Evolutionary conservation across 176 grass and related monocot species (phyloP).

Genomic region (Raddia guianensis): DNA sequence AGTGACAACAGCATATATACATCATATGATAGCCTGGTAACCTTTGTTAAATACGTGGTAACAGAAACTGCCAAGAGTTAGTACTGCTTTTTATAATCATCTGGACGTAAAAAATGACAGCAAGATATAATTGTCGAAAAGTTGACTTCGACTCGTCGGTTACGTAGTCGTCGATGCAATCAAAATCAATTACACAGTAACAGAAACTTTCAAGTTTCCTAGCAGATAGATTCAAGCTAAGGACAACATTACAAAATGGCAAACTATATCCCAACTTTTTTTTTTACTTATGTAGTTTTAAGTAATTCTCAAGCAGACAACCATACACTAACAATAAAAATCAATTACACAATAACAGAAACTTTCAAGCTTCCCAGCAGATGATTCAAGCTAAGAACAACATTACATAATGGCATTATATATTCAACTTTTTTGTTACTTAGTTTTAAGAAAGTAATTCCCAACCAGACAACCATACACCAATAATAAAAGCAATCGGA

Average conservation of each 20-base stretch:
- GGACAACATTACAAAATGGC: background rate
- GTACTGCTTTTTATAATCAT: background rate
- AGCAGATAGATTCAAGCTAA: background rate
- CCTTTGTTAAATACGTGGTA: background rate
- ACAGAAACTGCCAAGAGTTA: background rate
- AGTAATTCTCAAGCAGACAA: background rate
- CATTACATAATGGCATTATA: background rate
- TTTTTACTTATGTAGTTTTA: background rate
- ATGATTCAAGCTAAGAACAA: constrained; percentile 1
- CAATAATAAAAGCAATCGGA: background rate
- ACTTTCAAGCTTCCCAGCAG: constrained; percentile 2
- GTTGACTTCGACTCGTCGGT: background rate
- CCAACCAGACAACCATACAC: constrained; percentile 1
- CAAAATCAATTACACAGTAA: constrained; percentile 1
- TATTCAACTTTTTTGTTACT: background rate
- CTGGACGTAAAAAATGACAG: background rate
- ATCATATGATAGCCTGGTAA: constrained; percentile 15
- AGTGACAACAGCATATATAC: constrained; percentile 5
- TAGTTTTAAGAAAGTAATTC: background rate
- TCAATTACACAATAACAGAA: constrained; percentile 3
- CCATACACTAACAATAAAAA: constrained; percentile 18
- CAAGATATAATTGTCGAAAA: background rate
- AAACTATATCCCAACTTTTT: background rate
- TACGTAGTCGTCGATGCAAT: background rate
- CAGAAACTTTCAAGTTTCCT: constrained; percentile 11